Base-by-base conservation (phyloP, 106 monocot genomes). In the Allium cepa region DNA sequence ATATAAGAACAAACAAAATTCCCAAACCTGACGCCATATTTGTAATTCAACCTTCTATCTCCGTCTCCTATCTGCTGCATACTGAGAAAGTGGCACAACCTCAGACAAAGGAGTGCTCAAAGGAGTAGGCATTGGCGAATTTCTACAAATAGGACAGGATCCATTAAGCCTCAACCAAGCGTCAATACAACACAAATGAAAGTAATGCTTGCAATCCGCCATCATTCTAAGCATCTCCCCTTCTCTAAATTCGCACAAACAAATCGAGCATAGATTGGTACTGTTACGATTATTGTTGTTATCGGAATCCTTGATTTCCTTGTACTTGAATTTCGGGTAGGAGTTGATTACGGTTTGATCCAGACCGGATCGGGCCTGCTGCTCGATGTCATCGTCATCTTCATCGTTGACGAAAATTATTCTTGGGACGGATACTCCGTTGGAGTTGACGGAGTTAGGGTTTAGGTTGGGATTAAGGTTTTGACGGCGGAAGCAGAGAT, bases 161-260 rank as follows among this genome's bases (percentile, higher is more conserved):
- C 79, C 81, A 46, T 82, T 76, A 36, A 84, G 81, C 16, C 80
- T 76, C 56, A 88, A 73, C 88, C 88, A 88, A 8, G 76, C 84
- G 18, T 88, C 84, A 16, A 88, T 68, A 59, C 88, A 88, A 17
- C 69, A 48, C 53, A 84, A 47, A 56, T 88, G 88, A 70, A 88
- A 88, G 63, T 49, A 75, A 59, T 88, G 88, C 61, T 73, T 64
- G 74, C 88, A 88, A 22, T 84, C 88, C 1, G 88, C 84, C 71
- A 84, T 62, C 88, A 88, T 81, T 76, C 88, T 59, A 50, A 81
- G 62, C 88, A 82, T 88, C 84, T 84, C 88, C 63, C 67, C 84
- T 8, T 84, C 84, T 68, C 73, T 67, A 57, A 84, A 88, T 71
- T 84, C 88, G 36, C 84, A 79, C 8, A 88, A 70, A 62, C 88